A percentile compares a stretch with the other conserved stretches of the same genome.
Conservation (phyloP, 768 basidiomycete species). For the Scleroderma citrinum region DNA sequence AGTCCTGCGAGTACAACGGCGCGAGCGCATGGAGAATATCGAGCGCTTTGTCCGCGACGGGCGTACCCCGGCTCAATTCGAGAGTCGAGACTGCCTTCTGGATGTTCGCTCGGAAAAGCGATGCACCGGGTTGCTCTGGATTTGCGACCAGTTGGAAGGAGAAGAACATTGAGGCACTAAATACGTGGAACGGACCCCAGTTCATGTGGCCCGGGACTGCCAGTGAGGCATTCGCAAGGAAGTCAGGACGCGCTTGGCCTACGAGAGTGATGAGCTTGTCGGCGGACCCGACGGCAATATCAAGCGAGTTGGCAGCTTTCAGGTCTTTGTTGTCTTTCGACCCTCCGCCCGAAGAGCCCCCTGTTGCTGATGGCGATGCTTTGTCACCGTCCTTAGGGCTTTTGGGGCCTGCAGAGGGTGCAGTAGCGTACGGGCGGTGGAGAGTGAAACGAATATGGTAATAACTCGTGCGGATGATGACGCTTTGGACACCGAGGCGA, state of each 20-base stretch:
- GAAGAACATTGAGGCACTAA: conserved; percentile 87
- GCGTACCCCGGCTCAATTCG: conserved; percentile 56
- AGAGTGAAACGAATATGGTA: conserved; percentile 82
- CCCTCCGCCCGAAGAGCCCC: background rate
- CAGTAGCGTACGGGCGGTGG: conserved; percentile 65
- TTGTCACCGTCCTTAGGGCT: conserved; percentile 17
- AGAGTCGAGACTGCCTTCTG: conserved; percentile 61
- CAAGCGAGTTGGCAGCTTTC: conserved; percentile 49
- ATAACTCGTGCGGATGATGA: conserved; percentile 71
- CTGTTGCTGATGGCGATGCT: conserved; percentile 5
- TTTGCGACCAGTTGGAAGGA: conserved; percentile 82
- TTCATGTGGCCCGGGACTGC: conserved; percentile 80
- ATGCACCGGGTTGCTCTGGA: conserved; percentile 73
- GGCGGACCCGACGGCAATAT: conserved; percentile 70
- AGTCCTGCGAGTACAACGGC: conserved; percentile 67
- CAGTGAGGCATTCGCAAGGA: conserved; percentile 59
- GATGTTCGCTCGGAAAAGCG: conserved; percentile 70
- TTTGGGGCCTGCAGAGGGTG: conserved; percentile 16
- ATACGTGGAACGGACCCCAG: conserved; percentile 80
- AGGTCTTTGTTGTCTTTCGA: conserved; percentile 29
- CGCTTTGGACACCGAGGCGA: conserved; percentile 73
- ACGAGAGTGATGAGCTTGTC: conserved; percentile 75
- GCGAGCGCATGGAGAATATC: conserved; percentile 66
- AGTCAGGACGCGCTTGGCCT: conserved; percentile 70
- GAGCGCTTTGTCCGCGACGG: conserved; percentile 70